phyloP scores from a whole-genome alignment of 2,329 filamentous ascomycete genomes.

The Colletotrichum destructivum region DNA sequence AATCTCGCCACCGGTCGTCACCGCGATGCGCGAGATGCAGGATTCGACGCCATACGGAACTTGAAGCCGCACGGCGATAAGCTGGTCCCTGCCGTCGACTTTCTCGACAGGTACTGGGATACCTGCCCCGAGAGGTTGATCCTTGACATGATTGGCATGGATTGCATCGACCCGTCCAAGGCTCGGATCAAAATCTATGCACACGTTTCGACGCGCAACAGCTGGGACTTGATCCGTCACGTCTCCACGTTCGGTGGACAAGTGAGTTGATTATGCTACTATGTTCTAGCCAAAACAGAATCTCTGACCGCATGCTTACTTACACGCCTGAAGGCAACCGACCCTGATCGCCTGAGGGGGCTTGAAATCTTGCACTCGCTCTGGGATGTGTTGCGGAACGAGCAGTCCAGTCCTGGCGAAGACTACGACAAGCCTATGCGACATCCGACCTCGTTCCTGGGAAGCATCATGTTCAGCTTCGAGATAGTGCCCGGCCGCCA shows the following conservation, averaged over 20 bases:
- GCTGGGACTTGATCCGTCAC: conserved; percentile 2
- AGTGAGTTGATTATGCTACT: not conserved
- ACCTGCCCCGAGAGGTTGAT: not conserved
- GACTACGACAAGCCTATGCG: not conserved
- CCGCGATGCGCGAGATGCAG: not conserved
- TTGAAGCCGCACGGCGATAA: not conserved
- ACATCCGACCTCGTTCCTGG: not conserved
- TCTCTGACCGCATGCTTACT: not conserved
- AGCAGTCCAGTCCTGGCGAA: not conserved
- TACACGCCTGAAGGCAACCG: not conserved
- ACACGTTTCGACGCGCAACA: not conserved
- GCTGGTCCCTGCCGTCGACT: not conserved
- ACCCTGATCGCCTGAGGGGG: not conserved
- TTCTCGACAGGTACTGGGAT: not conserved
- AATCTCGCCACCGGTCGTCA: not conserved
- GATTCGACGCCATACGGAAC: not conserved
- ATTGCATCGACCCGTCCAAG: not conserved
- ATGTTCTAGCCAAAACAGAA: no score
- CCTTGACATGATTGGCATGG: not conserved
- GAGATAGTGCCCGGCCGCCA: conserved; percentile 1
- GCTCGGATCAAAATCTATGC: conserved; percentile 1
- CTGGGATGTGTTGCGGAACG: not conserved
- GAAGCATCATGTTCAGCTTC: conserved; percentile 4
- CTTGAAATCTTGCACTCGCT: not conserved
- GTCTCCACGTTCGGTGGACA: not conserved